These are phyloP conservation scores for Micractinium sp. DNA, from an alignment of 139 green algal genomes.

Conservation along the genomic window DNA sequence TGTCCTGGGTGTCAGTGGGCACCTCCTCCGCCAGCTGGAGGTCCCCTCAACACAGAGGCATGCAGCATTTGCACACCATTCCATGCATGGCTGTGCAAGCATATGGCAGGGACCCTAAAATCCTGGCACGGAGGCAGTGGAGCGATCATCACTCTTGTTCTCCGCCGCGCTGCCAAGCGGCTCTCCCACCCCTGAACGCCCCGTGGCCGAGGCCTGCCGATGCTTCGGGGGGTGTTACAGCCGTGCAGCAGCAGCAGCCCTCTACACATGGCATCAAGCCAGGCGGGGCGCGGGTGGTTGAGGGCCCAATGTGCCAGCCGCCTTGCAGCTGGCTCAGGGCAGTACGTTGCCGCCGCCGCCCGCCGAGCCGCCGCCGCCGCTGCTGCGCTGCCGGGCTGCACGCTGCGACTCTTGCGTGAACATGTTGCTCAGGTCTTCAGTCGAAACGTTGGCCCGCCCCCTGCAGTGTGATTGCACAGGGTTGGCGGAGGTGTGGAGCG, in stretches of 20 bases:
- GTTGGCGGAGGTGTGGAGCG: neutral
- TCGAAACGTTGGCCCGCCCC: conserved; percentile 33
- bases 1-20: too few species aligned
- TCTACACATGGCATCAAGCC: neutral
- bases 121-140: too few species aligned
- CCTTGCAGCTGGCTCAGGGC: neutral
- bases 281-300: neutral
- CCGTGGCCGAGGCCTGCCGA: too few species aligned
- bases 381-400: neutral
- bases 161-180: too few species aligned
- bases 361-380: neutral
- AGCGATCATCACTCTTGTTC: too few species aligned
- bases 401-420: conserved; percentile 3
- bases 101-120: too few species aligned
- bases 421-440: conserved; percentile 31
- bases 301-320: neutral
- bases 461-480: neutral
- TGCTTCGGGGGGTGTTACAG: too few species aligned
- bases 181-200: too few species aligned
- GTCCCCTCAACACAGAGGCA: too few species aligned
- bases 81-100: too few species aligned
- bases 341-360: neutral
- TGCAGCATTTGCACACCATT: too few species aligned
- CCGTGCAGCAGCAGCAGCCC: neutral
- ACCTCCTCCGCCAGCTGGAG: too few species aligned